These are phyloP conservation scores for Mycena sp. DNA, from an alignment of 1,284 basidiomycete species.

Conservation along the genomic window DNA sequence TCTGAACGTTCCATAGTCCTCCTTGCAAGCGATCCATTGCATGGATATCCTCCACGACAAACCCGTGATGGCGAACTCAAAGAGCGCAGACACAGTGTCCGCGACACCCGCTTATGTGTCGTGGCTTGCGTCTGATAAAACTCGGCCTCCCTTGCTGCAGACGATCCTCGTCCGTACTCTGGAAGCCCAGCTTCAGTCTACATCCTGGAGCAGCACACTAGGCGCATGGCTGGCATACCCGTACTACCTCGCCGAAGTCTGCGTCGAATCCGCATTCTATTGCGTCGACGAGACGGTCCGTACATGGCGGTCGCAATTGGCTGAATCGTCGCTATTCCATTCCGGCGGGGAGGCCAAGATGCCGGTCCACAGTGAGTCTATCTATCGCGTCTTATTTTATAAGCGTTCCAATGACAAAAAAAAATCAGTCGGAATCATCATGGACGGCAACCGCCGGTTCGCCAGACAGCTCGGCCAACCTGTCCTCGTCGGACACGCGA, in stretches of 20 bases:
- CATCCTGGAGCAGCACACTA: not conserved
- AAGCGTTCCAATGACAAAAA: too few relatives aligned
- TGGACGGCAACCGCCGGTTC: conserved; percentile 27
- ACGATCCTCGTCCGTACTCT: conserved; percentile 15
- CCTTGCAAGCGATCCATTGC: conserved; percentile 20
- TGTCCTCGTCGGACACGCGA: conserved; percentile 21
- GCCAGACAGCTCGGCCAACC: conserved; percentile 13
- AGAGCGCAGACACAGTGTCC: not conserved
- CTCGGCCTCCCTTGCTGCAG: conserved; percentile 14
- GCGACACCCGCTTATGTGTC: conserved; percentile 7
- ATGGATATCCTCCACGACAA: conserved; percentile 25
- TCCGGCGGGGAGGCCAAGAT: conserved; percentile 6
- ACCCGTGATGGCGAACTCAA: conserved; percentile 12
- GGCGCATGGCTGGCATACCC: conserved; percentile 4
- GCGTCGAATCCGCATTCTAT: conserved; percentile 7
- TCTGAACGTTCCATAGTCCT: conserved; percentile 8
- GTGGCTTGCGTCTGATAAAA: conserved; percentile 14
- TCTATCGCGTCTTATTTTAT: too few relatives aligned
- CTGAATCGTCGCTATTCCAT: conserved; percentile 17
- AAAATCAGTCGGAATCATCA: conserved; percentile 28
- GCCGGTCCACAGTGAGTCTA: conserved; percentile 22
- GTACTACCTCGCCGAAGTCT: too few relatives aligned
- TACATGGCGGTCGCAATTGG: conserved; percentile 3
- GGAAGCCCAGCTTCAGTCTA: conserved; percentile 11
- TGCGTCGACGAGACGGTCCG: conserved; percentile 2